phyloP scores from a whole-genome alignment of 2,329 filamentous ascomycete species.

The Xylariomycetidae sp. region DNA sequence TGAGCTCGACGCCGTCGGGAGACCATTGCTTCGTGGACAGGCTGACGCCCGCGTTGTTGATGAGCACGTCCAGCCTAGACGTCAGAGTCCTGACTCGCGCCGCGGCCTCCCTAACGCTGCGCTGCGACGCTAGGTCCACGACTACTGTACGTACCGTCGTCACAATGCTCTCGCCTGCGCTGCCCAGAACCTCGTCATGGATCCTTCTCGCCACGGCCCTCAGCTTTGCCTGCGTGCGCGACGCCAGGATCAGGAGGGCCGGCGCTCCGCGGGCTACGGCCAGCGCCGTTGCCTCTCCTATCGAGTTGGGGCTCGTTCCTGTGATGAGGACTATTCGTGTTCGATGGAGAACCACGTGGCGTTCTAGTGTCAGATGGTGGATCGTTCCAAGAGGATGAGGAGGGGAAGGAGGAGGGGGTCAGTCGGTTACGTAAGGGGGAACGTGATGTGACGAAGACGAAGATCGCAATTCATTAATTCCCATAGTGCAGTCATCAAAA shows the following conservation, averaged over 20 bases:
- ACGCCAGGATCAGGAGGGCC: conserved; percentile 33
- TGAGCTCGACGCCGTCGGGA: conserved; percentile 32
- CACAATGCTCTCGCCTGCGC: too few relatives aligned
- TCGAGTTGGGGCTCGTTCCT: conserved; percentile 31
- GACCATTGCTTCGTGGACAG: conserved; percentile 17
- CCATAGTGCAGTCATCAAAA: too few relatives aligned
- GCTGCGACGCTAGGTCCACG: conserved; percentile 29
- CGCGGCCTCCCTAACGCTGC: conserved; percentile 27
- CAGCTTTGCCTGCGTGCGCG: conserved; percentile 29
- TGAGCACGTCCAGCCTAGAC: conserved; percentile 32
- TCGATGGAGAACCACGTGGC: too few relatives aligned
- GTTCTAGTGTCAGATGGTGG: too few relatives aligned
- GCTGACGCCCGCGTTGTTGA: conserved; percentile 39
- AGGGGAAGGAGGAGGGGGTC: background rate
- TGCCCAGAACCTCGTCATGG: conserved; percentile 4
- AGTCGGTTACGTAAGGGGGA: too few relatives aligned
- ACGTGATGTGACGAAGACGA: too few relatives aligned
- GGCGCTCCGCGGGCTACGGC: conserved; percentile 30
- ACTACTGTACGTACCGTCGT: conserved; percentile 18
- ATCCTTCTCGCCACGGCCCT: conserved; percentile 21
- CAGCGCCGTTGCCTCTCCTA: conserved; percentile 31
- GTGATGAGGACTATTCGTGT: conserved; percentile 38
- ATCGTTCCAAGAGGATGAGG: too few relatives aligned
- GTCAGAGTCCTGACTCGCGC: conserved; percentile 21
- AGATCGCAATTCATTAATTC: too few relatives aligned